Conservation (phyloP, 2,329 filamentous ascomycete species). For the Aspergillus sp. region DNA sequence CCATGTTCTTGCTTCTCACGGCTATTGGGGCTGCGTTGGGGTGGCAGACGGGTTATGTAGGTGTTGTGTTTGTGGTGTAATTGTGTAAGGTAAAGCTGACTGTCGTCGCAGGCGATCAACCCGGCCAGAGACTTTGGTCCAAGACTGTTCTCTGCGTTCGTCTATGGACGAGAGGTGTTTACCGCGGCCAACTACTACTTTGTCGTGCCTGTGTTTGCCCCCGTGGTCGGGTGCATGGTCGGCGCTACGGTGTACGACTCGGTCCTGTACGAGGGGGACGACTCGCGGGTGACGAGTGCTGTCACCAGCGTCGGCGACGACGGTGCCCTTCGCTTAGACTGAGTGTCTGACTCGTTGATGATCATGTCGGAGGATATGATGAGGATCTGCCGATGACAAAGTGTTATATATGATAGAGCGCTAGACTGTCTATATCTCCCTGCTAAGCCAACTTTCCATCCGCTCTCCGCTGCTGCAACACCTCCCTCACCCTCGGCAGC, state of each 20-base stretch:
- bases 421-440: neutral
- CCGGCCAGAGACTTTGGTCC: slow-evolving; percentile 32
- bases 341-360: neutral
- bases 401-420: neutral
- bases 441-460: no score
- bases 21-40: slow-evolving; percentile 29
- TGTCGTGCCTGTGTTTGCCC: slow-evolving; percentile 27
- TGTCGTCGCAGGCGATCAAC: slow-evolving; percentile 26
- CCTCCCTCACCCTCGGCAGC: slow-evolving; percentile 48
- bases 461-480: slow-evolving; percentile 12
- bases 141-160: slow-evolving; percentile 28
- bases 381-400: no score
- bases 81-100: neutral
- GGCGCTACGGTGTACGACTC: slow-evolving; percentile 28
- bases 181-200: slow-evolving; percentile 28
- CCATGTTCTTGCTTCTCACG: slow-evolving; percentile 26
- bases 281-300: slow-evolving; percentile 29
- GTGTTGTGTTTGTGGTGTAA: slow-evolving; percentile 14
- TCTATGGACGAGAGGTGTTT: slow-evolving; percentile 31
- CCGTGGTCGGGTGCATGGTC: slow-evolving; percentile 26
- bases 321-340: slow-evolving; percentile 22
- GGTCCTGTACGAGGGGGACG: slow-evolving; percentile 28
- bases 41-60: slow-evolving; percentile 36
- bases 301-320: slow-evolving; percentile 23
- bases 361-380: no score